A percentile compares a stretch with the other conserved stretches of the same genome.
phyloP scores from a whole-genome alignment of 179 eudicot species.

The Pouteria campechiana region DNA sequence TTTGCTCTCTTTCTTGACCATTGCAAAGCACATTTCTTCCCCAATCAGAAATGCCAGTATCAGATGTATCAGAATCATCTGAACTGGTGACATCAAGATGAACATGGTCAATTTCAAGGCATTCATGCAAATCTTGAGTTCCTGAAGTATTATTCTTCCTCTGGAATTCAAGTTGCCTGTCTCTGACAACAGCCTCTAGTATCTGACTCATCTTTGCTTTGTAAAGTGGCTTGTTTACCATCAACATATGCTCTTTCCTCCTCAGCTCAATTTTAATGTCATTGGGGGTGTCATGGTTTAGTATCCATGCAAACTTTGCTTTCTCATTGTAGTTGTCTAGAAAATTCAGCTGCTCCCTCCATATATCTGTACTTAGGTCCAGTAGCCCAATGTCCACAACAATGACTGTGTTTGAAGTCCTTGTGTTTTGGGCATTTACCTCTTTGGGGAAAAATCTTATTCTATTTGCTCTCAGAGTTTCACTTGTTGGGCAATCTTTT shows the following conservation, averaged over 20 bases:
- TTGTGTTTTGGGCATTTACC: slow-evolving; percentile 3
- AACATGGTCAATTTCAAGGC: slow-evolving; percentile 44
- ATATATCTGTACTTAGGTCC: slow-evolving; percentile 62
- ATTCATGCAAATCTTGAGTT: slow-evolving; percentile 36
- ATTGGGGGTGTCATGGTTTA: slow-evolving; percentile 72
- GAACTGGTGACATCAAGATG: slow-evolving; percentile 44
- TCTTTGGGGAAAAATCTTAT: no score
- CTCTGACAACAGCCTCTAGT: slow-evolving; percentile 54
- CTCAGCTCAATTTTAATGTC: slow-evolving; percentile 65
- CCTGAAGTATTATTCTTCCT: slow-evolving; percentile 5
- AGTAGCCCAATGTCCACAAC: slow-evolving; percentile 67
- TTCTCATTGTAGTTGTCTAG: slow-evolving; percentile 38
- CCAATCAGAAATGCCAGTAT: no score
- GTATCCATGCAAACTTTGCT: slow-evolving; percentile 69
- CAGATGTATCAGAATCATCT: slow-evolving; percentile 61
- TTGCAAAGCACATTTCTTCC: slow-evolving; percentile 7
- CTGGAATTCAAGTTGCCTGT: slow-evolving; percentile 30
- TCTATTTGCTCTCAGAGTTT: no score
- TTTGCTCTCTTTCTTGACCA: no score
- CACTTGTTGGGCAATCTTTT: no score
- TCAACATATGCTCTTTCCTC: slow-evolving; percentile 55
- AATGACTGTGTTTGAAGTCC: slow-evolving; percentile 30
- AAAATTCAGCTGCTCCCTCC: slow-evolving; percentile 77
- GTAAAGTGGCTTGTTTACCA: slow-evolving; percentile 79
- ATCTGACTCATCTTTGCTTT: slow-evolving; percentile 81